A percentile compares a stretch with the other conserved stretches of the same genome.
Evolutionary conservation across 305 asterid species (phyloP).

Genomic region (Solanum hybrid): DNA sequence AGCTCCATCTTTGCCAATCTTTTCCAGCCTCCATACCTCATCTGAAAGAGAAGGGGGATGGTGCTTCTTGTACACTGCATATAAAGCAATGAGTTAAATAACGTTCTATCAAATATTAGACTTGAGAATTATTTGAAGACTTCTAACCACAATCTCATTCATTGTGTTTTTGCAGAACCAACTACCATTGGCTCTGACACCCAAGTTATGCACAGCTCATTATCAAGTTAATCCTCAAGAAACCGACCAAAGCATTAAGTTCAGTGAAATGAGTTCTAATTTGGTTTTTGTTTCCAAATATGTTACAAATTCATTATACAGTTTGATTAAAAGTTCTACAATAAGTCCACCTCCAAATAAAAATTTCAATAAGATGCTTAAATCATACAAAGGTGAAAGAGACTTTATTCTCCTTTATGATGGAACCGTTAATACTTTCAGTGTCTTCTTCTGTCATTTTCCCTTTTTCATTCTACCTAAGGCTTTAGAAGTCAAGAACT

Average conservation of each 20-base stretch:
- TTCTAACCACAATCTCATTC: background rate
- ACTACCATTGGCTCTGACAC: background rate
- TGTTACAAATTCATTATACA: background rate
- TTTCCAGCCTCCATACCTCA: conserved; percentile 93
- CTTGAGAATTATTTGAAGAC: background rate
- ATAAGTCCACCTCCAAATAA: background rate
- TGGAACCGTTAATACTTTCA: background rate
- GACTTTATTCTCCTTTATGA: background rate
- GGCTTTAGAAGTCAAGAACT: background rate
- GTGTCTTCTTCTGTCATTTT: background rate
- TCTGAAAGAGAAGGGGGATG: conserved; percentile 84
- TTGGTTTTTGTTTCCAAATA: background rate
- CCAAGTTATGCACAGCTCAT: background rate
- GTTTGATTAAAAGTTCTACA: background rate
- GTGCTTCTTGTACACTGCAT: conserved; percentile 91
- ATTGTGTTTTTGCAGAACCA: background rate
- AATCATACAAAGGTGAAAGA: background rate
- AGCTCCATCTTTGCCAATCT: conserved; percentile 92
- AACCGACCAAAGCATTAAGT: background rate
- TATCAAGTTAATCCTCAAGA: background rate
- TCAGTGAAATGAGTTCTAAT: background rate
- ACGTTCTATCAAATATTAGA: background rate
- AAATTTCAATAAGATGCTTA: background rate
- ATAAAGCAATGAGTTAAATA: background rate
- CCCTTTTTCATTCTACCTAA: background rate